A percentile compares a stretch with the other conserved stretches of the same genome.
phyloP scores from a whole-genome alignment of 1,139 yeast species.

The Nadsonia starkeyi-henricii region DNA sequence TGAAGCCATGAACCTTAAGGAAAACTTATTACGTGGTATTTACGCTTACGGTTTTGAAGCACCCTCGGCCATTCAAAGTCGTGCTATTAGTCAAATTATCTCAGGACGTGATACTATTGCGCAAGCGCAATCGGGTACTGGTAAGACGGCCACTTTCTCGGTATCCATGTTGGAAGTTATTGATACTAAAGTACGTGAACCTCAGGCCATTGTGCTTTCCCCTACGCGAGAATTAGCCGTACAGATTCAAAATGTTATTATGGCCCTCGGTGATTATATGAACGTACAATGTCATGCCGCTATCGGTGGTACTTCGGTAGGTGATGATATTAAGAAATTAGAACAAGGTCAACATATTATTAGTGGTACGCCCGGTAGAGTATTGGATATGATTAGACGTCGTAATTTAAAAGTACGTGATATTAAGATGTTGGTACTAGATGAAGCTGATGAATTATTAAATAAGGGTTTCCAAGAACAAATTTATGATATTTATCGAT shows the following conservation, averaged over 20 bases:
- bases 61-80: constrained; percentile 89
- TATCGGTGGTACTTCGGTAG: constrained; percentile 81
- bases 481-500: constrained; percentile 75
- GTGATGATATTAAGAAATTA: constrained; percentile 62
- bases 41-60: constrained; percentile 86
- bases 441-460: constrained; percentile 89
- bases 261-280: constrained; percentile 78
- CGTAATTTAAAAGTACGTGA: constrained; percentile 51
- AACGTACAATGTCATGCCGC: constrained; percentile 73
- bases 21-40: constrained; percentile 55
- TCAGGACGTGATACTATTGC: constrained; percentile 88
- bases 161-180: constrained; percentile 80
- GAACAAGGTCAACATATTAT: constrained; percentile 78
- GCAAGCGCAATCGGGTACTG: constrained; percentile 97
- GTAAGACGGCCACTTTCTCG: constrained; percentile 93
- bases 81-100: constrained; percentile 88
- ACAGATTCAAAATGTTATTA: constrained; percentile 77
- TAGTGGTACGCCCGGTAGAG: constrained; percentile 96
- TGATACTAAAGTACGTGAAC: constrained; percentile 49
- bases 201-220: constrained; percentile 59
- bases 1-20: constrained; percentile 63
- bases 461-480: constrained; percentile 89
- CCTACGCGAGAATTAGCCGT: constrained; percentile 94
- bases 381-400: constrained; percentile 74
- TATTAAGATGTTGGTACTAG: constrained; percentile 71